These are phyloP conservation scores for Metarhizium album DNA, from an alignment of 2,329 filamentous ascomycete species.

Conservation along the genomic window DNA sequence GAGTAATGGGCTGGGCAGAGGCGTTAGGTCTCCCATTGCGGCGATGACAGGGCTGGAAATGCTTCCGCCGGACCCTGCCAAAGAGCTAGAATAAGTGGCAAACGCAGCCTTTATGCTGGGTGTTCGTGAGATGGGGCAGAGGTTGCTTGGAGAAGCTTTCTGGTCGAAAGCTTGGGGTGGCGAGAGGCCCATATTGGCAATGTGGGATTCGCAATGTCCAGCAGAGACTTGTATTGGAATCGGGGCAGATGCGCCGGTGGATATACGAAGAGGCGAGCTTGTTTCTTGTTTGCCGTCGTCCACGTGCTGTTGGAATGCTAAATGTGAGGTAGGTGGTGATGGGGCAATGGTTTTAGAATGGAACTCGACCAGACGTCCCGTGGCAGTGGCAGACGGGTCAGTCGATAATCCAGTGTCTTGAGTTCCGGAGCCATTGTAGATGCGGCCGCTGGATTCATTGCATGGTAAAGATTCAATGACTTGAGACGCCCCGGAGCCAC, in stretches of 20 bases:
- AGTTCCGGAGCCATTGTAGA: constrained; percentile 3
- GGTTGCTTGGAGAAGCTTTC: constrained; percentile 19
- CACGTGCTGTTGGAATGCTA: constrained; percentile 6
- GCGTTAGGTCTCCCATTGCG: constrained; percentile 69
- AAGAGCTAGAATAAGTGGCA: constrained; percentile 35
- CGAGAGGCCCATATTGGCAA: constrained; percentile 22
- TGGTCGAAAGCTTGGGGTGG: constrained; percentile 19
- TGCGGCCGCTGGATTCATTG: constrained; percentile 8
- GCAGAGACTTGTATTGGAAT: constrained; percentile 7
- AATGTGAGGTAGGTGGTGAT: constrained; percentile 22
- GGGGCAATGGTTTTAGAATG: constrained; percentile 19
- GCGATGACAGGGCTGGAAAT: constrained; percentile 65
- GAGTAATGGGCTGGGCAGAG: constrained; percentile 65
- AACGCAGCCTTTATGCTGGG: constrained; percentile 51
- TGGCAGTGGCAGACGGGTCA: constrained; percentile 9
- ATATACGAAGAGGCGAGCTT: constrained; percentile 24
- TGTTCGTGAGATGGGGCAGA: constrained; percentile 45
- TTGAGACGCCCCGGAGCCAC: constrained; percentile 16
- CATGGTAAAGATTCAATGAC: constrained; percentile 17
- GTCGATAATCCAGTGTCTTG: constrained; percentile 6
- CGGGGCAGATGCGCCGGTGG: constrained; percentile 23
- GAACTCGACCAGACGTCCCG: constrained; percentile 15
- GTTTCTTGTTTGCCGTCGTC: constrained; percentile 6
- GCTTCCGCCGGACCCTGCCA: constrained; percentile 51
- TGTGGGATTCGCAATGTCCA: constrained; percentile 22